Conservation (phyloP, 345 rosid genomes). For the Salix arbutifolia region DNA sequence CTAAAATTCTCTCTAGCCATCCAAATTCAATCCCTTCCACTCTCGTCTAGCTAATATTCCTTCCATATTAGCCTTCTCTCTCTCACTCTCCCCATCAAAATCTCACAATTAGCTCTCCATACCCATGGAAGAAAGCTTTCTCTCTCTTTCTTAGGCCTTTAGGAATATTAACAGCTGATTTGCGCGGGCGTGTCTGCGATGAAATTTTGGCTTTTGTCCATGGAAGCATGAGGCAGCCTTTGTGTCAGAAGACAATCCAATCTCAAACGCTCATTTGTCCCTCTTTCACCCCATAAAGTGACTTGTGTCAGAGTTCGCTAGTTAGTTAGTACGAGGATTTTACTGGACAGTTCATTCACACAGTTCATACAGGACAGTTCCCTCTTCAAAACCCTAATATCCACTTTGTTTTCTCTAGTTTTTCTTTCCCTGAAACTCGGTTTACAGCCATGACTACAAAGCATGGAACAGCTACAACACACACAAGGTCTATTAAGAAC, state of each 20-base stretch:
- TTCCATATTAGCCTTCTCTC: background rate
- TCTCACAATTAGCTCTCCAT: background rate
- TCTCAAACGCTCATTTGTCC: slow-evolving; percentile 7
- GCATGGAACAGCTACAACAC: too few relatives aligned
- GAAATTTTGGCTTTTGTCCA: slow-evolving; percentile 23
- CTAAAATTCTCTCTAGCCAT: slow-evolving; percentile 29
- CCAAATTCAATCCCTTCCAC: slow-evolving; percentile 26
- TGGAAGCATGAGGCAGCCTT: slow-evolving; percentile 19
- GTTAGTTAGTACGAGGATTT: slow-evolving; percentile 11
- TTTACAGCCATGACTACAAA: slow-evolving; percentile 3
- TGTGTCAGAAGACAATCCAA: slow-evolving; percentile 38
- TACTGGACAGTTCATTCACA: background rate
- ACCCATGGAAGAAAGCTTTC: background rate
- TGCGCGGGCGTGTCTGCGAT: slow-evolving; percentile 8
- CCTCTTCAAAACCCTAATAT: slow-evolving; percentile 4
- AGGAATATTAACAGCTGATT: background rate
- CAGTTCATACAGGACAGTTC: too few relatives aligned
- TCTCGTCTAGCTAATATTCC: slow-evolving; percentile 6
- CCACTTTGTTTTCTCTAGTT: background rate
- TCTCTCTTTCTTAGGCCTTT: background rate
- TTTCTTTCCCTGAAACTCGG: background rate
- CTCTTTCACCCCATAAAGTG: background rate
- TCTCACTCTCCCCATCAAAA: background rate
- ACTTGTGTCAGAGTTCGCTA: slow-evolving; percentile 13
- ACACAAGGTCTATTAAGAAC: background rate